These are phyloP conservation scores for Akanthomyces dipterigenus DNA, from an alignment of 2,329 filamentous ascomycete genomes.

Conservation along the genomic window DNA sequence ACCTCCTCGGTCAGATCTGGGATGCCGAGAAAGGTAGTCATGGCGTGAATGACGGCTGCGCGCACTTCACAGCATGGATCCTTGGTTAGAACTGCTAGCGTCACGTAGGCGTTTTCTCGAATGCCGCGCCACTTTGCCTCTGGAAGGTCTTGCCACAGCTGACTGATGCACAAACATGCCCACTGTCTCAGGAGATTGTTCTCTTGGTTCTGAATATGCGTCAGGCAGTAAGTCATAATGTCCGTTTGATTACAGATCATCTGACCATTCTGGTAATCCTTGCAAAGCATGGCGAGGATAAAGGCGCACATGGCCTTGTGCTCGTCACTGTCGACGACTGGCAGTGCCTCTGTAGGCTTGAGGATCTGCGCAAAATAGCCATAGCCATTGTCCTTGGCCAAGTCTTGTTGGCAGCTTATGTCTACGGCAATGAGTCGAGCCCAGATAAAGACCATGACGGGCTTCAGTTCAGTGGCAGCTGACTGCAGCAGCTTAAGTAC, in stretches of 20 bases:
- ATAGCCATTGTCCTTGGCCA: slow-evolving; percentile 95
- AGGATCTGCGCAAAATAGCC: slow-evolving; percentile 94
- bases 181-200: slow-evolving; percentile 89
- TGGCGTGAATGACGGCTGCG: slow-evolving; percentile 84
- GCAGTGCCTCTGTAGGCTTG: slow-evolving; percentile 74
- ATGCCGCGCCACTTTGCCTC: slow-evolving; percentile 98
- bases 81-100: slow-evolving; percentile 71
- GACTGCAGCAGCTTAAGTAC: slow-evolving; percentile 96
- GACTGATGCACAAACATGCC: slow-evolving; percentile 91
- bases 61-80: slow-evolving; percentile 90
- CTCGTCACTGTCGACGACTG: slow-evolving; percentile 81
- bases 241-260: slow-evolving; percentile 86
- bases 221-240: slow-evolving; percentile 80
- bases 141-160: slow-evolving; percentile 84
- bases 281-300: slow-evolving; percentile 95
- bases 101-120: slow-evolving; percentile 73
- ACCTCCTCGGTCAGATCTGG: slow-evolving; percentile 88
- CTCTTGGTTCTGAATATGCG: slow-evolving; percentile 75
- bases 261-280: slow-evolving; percentile 85
- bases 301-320: slow-evolving; percentile 99
- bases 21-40: slow-evolving; percentile 91
- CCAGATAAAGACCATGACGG: slow-evolving; percentile 99
- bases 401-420: slow-evolving; percentile 83
- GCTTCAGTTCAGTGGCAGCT: slow-evolving; percentile 87
- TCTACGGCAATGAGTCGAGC: slow-evolving; percentile 92